Conservation (phyloP, 1,139 yeast species). For the Yamadazyma blattariae region DNA sequence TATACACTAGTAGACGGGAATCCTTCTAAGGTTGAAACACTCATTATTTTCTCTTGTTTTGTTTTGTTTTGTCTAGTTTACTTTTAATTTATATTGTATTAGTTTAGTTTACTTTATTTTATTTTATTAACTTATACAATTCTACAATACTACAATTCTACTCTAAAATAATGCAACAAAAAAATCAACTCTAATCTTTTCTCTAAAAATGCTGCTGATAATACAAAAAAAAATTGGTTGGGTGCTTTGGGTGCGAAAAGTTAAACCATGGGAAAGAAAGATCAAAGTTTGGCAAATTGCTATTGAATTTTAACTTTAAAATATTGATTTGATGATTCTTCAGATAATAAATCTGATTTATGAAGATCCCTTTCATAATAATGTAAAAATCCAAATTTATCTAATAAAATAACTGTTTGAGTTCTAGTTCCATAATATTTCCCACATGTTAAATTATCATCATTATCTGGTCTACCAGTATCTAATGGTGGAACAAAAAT, state of each 20-base stretch:
- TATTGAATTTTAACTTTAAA: conserved; percentile 9
- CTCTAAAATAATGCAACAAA: not conserved
- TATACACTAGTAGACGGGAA: conserved; percentile 29
- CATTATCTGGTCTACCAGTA: conserved; percentile 15
- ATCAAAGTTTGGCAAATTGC: conserved; percentile 9
- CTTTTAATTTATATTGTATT: too few relatives aligned
- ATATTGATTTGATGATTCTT: conserved; percentile 3
- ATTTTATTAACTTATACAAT: too few relatives aligned
- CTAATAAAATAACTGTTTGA: conserved; percentile 72
- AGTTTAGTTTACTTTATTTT: too few relatives aligned
- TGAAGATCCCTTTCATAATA: conserved; percentile 41
- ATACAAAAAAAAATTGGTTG: too few relatives aligned
- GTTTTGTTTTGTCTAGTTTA: too few relatives aligned
- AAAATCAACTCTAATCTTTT: not conserved
- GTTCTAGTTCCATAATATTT: conserved; percentile 84
- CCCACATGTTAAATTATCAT: conserved; percentile 28
- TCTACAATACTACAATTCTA: too few relatives aligned
- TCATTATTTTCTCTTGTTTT: conserved; percentile 9
- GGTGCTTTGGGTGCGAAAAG: too few relatives aligned
- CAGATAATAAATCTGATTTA: conserved; percentile 20
- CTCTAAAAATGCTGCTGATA: not conserved
- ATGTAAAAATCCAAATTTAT: conserved; percentile 40
- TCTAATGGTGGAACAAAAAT: conserved; percentile 70
- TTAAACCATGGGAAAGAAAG: too few relatives aligned
- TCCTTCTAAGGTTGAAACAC: conserved; percentile 14